These are phyloP conservation scores for Fusarium xylarioides DNA, from an alignment of 2,329 filamentous ascomycete species.

Conservation along the genomic window DNA sequence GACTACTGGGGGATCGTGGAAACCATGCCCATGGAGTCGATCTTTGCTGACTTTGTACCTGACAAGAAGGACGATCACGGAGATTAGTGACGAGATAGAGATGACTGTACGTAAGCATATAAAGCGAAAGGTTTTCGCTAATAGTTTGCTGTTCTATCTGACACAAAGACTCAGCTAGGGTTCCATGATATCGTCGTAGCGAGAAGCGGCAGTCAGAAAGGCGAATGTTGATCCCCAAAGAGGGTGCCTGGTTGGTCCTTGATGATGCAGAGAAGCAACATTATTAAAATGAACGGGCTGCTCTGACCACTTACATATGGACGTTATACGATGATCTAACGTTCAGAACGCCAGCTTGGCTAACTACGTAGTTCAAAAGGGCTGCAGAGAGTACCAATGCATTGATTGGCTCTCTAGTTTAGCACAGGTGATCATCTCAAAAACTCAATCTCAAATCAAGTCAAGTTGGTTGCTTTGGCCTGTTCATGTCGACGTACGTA, in stretches of 20 bases:
- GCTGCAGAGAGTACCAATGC: not conserved
- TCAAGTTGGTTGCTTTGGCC: not conserved
- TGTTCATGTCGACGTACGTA: not conserved
- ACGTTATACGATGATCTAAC: not conserved
- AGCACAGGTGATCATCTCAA: not conserved
- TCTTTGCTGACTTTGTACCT: conserved; percentile 16
- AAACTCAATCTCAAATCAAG: not conserved
- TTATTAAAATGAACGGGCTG: conserved; percentile 1
- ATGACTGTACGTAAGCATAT: conserved; percentile 10
- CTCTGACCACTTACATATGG: not conserved
- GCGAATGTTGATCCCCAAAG: not conserved
- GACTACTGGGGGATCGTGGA: not conserved
- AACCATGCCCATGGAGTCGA: conserved; percentile 4
- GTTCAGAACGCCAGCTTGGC: not conserved
- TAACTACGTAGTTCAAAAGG: not conserved
- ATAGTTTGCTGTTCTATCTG: conserved; percentile 2
- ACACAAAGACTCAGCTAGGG: conserved; percentile 1
- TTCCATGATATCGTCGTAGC: not conserved
- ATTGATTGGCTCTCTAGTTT: conserved; percentile 14
- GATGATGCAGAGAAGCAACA: conserved; percentile 2
- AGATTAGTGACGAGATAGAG: conserved; percentile 29
- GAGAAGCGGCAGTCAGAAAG: not conserved
- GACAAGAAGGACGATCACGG: conserved; percentile 10
- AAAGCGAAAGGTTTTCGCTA: not conserved
- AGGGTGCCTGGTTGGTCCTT: conserved; percentile 8